Evolutionary conservation across 192 early-diverging fungal genomes (phyloP).

Genomic region (Backusella parvicylindrica): DNA sequence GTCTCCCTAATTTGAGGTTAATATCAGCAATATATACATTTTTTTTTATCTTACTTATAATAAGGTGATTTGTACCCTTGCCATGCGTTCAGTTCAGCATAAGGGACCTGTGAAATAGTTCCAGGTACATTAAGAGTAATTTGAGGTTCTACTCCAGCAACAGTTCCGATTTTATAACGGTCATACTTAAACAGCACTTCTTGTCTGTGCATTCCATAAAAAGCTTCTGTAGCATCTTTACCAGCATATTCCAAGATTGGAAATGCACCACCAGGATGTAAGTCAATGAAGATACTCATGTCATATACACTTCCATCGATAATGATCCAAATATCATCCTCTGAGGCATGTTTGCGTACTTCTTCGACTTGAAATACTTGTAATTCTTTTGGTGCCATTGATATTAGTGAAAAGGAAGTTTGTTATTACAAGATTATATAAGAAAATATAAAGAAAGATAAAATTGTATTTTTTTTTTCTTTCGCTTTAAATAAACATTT

Average conservation of each 20-base stretch:
- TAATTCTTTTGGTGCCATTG: not conserved
- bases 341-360: slow-evolving; percentile 25
- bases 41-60: slow-evolving; percentile 21
- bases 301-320: slow-evolving; percentile 59
- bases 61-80: slow-evolving; percentile 32
- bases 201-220: slow-evolving; percentile 40
- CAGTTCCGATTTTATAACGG: slow-evolving; percentile 60
- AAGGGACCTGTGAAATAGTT: slow-evolving; percentile 61
- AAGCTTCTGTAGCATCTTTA: slow-evolving; percentile 64
- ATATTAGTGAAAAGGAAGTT: not conserved
- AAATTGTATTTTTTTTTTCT: not conserved
- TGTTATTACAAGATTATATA: not conserved
- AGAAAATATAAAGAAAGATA: not conserved
- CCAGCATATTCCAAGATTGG: slow-evolving; percentile 76
- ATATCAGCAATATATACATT: not conserved
- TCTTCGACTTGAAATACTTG: slow-evolving; percentile 22
- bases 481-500: not conserved
- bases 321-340: slow-evolving; percentile 52
- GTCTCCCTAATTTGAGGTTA: slow-evolving; percentile 49
- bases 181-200: slow-evolving; percentile 66
- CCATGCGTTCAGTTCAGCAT: slow-evolving; percentile 71
- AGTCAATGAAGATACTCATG: slow-evolving; percentile 50
- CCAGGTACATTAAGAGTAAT: slow-evolving; percentile 52
- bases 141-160: slow-evolving; percentile 43
- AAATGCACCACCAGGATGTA: slow-evolving; percentile 55